Evolutionary conservation across 192 early-diverging fungal genomes (phyloP).

Genomic region (Podila epigama): DNA sequence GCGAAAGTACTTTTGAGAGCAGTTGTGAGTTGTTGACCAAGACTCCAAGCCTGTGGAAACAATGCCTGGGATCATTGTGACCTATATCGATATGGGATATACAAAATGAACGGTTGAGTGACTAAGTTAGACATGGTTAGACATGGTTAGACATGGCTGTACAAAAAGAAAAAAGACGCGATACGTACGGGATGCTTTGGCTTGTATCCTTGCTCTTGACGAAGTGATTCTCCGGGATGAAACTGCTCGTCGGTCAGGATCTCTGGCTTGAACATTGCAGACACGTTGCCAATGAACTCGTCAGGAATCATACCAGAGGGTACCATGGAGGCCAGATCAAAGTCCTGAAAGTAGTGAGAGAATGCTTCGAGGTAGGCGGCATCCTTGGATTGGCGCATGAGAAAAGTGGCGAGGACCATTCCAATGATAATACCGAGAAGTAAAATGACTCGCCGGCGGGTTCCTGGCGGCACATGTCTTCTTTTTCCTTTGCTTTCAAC

Average conservation of each 20-base stretch:
- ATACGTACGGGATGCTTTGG: conserved; percentile 27
- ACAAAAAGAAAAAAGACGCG: conserved; percentile 49
- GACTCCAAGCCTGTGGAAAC: conserved; percentile 89
- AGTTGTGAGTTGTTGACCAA: conserved; percentile 78
- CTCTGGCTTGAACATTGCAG: conserved; percentile 56
- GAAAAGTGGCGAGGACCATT: conserved; percentile 50
- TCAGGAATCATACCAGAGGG: conserved; percentile 72
- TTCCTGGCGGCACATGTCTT: conserved; percentile 17
- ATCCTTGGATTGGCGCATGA: conserved; percentile 57
- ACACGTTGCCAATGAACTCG: conserved; percentile 74
- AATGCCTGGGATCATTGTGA: conserved; percentile 88
- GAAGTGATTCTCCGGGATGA: conserved; percentile 52
- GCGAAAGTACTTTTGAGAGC: conserved; percentile 84
- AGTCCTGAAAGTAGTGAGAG: conserved; percentile 55
- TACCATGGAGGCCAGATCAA: conserved; percentile 70
- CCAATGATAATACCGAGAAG: conserved; percentile 67
- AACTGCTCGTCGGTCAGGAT: conserved; percentile 59
- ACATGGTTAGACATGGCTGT: conserved; percentile 18
- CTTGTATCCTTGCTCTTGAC: conserved; percentile 31
- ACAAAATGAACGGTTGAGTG: conserved; percentile 26
- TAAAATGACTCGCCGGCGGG: conserved; percentile 54
- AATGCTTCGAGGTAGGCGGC: conserved; percentile 46
- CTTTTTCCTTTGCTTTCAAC: conserved; percentile 3
- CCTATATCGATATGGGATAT: conserved; percentile 57
- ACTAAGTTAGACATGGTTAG: background rate